Conservation (phyloP, 2,329 filamentous ascomycete species). For the Colletotrichum lentis region DNA sequence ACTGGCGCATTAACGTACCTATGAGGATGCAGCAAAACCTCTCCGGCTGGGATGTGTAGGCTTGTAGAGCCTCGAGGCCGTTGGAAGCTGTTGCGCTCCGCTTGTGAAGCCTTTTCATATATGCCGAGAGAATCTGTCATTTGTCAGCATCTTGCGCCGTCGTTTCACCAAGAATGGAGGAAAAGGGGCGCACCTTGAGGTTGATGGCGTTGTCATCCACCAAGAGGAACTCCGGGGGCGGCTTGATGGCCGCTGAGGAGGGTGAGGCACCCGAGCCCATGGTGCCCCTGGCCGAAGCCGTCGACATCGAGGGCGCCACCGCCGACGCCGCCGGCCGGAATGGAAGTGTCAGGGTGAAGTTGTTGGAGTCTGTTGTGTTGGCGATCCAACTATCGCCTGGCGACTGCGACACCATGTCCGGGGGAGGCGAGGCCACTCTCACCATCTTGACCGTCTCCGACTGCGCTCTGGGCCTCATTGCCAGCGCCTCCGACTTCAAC, state of each 20-base stretch:
- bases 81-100: conserved; percentile 52
- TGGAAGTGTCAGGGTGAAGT: conserved; percentile 32
- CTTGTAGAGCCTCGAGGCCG: conserved; percentile 53
- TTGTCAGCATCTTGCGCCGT: not conserved
- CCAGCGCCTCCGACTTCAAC: conserved; percentile 3
- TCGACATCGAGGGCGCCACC: not conserved
- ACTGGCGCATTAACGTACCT: conserved; percentile 11
- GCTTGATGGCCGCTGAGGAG: not conserved
- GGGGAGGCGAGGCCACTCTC: conserved; percentile 2
- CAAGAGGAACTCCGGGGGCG: conserved; percentile 42
- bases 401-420: conserved; percentile 5
- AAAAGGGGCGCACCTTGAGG: conserved; percentile 39
- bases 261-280: not conserved
- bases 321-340: conserved; percentile 19
- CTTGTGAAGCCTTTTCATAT: conserved; percentile 49
- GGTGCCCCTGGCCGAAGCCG: conserved; percentile 4
- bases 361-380: conserved; percentile 7
- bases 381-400: conserved; percentile 14
- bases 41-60: conserved; percentile 24
- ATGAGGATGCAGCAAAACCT: conserved; percentile 38
- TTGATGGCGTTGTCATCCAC: conserved; percentile 51
- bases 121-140: conserved; percentile 47
- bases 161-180: too few relatives aligned
- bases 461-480: conserved; percentile 19
- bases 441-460: conserved; percentile 28